Conservation (phyloP, 352 stramenopile species). For the Phytophthora ramorum region DNA sequence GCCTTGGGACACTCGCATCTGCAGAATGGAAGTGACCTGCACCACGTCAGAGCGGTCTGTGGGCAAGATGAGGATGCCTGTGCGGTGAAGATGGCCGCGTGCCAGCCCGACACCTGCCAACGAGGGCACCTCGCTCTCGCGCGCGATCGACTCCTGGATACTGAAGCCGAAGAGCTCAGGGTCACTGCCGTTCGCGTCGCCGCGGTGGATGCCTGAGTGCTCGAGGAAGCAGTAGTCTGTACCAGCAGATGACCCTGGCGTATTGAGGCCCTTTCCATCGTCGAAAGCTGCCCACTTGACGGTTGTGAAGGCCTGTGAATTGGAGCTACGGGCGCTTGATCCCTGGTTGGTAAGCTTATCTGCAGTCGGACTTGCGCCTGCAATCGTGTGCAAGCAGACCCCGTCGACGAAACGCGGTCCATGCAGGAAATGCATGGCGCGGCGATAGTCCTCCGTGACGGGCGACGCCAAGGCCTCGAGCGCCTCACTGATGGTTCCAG, state of each 20-base stretch:
- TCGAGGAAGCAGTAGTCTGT: constrained; percentile 87
- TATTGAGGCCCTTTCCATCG: constrained; percentile 45
- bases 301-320: constrained; percentile 60
- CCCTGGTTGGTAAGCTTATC: constrained; percentile 1
- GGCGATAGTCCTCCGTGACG: constrained; percentile 72
- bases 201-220: constrained; percentile 58
- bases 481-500: constrained; percentile 66
- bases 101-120: constrained; percentile 60
- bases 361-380: constrained; percentile 11
- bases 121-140: constrained; percentile 64
- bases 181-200: constrained; percentile 6
- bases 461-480: constrained; percentile 70
- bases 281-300: constrained; percentile 84
- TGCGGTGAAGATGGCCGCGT: constrained; percentile 65
- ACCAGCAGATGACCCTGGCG: constrained; percentile 36
- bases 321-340: constrained; percentile 11
- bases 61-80: constrained; percentile 67
- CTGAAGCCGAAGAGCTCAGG: constrained; percentile 63
- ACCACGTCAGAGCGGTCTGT: constrained; percentile 67
- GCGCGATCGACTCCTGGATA: constrained; percentile 70
- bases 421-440: constrained; percentile 73
- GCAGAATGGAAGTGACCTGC: constrained; percentile 70
- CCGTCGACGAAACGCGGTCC: constrained; percentile 65
- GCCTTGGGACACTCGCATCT: constrained; percentile 51
- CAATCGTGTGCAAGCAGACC: constrained; percentile 62